These are phyloP conservation scores for Monosporozyma unispora DNA, from an alignment of 805 yeast genomes.

Conservation along the genomic window DNA sequence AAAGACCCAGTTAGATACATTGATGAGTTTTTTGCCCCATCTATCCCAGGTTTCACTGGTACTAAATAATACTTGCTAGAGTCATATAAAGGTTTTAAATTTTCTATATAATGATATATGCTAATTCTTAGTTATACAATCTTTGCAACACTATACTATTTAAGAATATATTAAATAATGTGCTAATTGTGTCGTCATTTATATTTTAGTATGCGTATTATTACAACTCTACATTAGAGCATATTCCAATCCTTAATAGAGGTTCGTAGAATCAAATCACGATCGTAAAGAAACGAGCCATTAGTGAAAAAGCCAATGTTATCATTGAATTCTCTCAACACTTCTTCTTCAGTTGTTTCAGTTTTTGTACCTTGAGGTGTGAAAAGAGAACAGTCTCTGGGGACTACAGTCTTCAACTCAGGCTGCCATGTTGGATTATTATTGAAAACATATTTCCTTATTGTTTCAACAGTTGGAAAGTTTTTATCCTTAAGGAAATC, in stretches of 20 bases:
- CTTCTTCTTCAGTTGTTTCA: not conserved
- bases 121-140: not conserved
- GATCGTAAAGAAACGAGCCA: slow-evolving; percentile 5
- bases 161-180: not conserved
- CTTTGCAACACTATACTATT: not conserved
- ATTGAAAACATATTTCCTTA: not conserved
- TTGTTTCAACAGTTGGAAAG: not conserved
- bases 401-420: not conserved
- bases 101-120: not conserved
- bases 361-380: not conserved
- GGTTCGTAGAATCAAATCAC: slow-evolving; percentile 5
- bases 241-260: slow-evolving; percentile 2
- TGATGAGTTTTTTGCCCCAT: slow-evolving; percentile 20
- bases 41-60: slow-evolving; percentile 23
- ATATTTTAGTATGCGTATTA: not conserved
- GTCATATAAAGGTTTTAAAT: not conserved
- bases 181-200: not conserved
- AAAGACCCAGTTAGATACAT: slow-evolving; percentile 28
- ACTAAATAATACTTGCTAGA: not conserved
- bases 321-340: not conserved
- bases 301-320: not conserved
- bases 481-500: not conserved
- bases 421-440: not conserved
- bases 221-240: not conserved
- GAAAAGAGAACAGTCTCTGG: not conserved